Percentiles rank a stretch among this genome's conserved stretches.
phyloP scores from a whole-genome alignment of 805 yeast species.

The Brettanomyces sp. region DNA sequence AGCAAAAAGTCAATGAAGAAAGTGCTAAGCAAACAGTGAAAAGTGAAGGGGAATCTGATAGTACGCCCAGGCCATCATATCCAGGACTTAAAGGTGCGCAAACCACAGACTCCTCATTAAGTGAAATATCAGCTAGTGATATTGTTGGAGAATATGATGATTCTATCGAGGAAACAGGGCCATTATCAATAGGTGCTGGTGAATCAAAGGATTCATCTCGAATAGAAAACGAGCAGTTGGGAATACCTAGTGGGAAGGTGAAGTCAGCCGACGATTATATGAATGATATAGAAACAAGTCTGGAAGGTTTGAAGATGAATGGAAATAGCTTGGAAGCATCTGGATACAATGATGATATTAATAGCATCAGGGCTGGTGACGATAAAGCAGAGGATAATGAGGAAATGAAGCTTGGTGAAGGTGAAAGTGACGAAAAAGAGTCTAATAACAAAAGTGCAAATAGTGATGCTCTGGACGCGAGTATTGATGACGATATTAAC shows the following conservation, averaged over 20 bases:
- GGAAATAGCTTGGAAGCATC: not conserved
- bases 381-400: not conserved
- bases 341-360: not conserved
- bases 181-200: not conserved
- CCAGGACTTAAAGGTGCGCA: too few species aligned
- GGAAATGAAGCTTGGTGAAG: not conserved
- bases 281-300: not conserved
- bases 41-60: not conserved
- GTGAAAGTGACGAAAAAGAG: not conserved
- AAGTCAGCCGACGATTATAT: not conserved
- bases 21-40: not conserved
- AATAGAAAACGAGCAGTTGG: too few species aligned
- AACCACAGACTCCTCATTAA: not conserved
- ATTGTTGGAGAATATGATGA: not conserved
- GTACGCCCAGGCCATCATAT: too few species aligned
- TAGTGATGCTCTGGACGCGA: too few species aligned
- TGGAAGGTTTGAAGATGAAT: not conserved
- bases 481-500: constrained; percentile 1
- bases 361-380: not conserved
- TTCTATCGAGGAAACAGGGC: not conserved
- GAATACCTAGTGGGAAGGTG: not conserved
- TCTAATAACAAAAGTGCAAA: too few species aligned
- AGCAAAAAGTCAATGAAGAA: not conserved
- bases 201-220: too few species aligned
- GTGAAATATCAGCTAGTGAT: constrained; percentile 2